Conservation (phyloP, 257 asterid species). For the Ilex aquifolium region DNA sequence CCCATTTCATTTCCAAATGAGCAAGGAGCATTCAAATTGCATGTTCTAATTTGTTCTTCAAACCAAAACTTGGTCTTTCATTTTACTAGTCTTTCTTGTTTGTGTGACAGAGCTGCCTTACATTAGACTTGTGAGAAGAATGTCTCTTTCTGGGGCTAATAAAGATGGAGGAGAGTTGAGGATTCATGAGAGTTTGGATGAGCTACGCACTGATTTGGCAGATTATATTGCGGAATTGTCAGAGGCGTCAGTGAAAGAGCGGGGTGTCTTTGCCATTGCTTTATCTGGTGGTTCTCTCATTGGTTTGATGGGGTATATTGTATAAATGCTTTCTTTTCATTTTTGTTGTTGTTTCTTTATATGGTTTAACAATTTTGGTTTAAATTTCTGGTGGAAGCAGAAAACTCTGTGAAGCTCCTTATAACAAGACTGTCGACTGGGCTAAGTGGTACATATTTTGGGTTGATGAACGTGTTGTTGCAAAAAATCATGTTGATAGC, state of each 20-base stretch:
- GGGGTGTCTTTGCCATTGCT: conserved; percentile 78
- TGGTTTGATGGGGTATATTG: conserved; percentile 56
- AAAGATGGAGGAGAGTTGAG: conserved; percentile 63
- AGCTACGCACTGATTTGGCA: conserved; percentile 68
- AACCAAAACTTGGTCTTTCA: conserved; percentile 8
- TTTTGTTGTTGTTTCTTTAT: background rate
- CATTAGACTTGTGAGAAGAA: conserved; percentile 32
- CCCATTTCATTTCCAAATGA: background rate
- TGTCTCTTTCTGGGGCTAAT: conserved; percentile 52
- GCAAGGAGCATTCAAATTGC: conserved; percentile 16
- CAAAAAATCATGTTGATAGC: conserved; percentile 84
- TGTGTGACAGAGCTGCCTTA: conserved; percentile 20
- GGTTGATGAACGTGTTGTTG: conserved; percentile 92
- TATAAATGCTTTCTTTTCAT: conserved; percentile 10
- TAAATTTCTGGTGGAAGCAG: conserved; percentile 33
- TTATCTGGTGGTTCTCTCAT: conserved; percentile 93
- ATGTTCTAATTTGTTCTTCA: conserved; percentile 13
- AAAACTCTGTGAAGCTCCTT: conserved; percentile 87
- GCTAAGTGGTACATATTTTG: conserved; percentile 82
- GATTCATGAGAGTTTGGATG: conserved; percentile 59
- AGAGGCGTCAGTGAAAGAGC: conserved; percentile 77
- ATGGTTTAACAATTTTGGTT: background rate
- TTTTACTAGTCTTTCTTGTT: conserved; percentile 3
- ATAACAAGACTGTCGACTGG: conserved; percentile 93
- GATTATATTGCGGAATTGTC: conserved; percentile 85